Base-by-base conservation (phyloP, 305 asterid genomes). In the Fraxinus floribunda region DNA sequence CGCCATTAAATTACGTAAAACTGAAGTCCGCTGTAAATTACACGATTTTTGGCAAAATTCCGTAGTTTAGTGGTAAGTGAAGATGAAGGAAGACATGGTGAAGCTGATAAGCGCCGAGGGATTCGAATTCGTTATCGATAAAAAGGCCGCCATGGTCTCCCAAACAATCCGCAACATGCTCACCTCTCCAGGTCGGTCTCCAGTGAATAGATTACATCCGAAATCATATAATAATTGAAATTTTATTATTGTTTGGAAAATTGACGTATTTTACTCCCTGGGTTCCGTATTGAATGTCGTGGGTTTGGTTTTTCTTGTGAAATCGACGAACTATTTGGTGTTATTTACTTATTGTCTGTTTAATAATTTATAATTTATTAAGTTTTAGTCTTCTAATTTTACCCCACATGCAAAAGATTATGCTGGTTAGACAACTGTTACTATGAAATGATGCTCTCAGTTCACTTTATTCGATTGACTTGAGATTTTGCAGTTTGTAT, bases 111-210 rank as follows among this genome's bases (percentile, higher is more conserved):
- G 99, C 90, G 93, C 98, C 77, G 98, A 95, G 82, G 99, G 99
- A 2, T 93, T 94, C 86, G 98, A 94, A 86, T 95, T 95, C 85
- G 88, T 94, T 79, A 86, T 95, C 82, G 95, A 92, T 86, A 93
- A 88, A 82, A 91, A 94, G 84, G 99, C 98, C 35, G 99, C 99
- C 78, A 93, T 94, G 98, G 98, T 95, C 83, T 95, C 99, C 57
- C 97, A 95, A 89, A 94, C 98, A 75, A 94, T 95, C 86, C 97
- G 96, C 82, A 95, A 93, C 91, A 95, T 95, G 99, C 98, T 95
- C 89, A 94, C 99, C 80, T 95, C 99, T 82, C 99, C 97, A 89
- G 99, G 99, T 95, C 75, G 72, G 9, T 79, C 20, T 76, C 73
- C 57, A 22, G 13, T 60, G 32, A 60, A 60, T 72, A 39, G 6